Evolutionary conservation across 345 rosid species (phyloP).

Genomic region (Dipteronia sinensis): DNA sequence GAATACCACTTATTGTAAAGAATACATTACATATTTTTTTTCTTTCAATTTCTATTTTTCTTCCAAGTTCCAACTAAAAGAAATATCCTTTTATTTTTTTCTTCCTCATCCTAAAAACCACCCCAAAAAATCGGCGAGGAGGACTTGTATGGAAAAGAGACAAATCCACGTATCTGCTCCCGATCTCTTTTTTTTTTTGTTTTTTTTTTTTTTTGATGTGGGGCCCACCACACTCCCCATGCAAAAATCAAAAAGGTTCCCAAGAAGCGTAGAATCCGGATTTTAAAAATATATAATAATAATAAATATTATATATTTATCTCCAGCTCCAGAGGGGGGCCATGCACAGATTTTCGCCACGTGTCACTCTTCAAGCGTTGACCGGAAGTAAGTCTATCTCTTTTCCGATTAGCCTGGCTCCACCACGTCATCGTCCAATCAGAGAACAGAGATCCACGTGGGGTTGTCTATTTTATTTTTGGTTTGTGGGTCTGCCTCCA

Average conservation of each 20-base stretch:
- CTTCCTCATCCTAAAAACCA: too few species aligned
- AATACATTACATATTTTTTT: too few species aligned
- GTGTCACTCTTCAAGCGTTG: constrained; percentile 19
- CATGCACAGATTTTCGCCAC: neutral
- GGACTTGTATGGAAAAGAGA: neutral
- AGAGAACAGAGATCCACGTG: constrained; percentile 22
- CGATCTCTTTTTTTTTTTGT: too few species aligned
- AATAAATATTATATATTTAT: neutral
- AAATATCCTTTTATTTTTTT: too few species aligned
- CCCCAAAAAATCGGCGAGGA: constrained; percentile 11
- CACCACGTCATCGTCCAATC: neutral
- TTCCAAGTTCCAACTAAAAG: too few species aligned
- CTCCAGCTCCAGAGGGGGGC: constrained; percentile 15
- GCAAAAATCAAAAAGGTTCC: constrained; percentile 1
- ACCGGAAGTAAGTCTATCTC: neutral
- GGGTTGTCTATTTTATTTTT: neutral
- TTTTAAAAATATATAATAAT: neutral
- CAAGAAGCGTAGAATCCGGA: constrained; percentile 17
- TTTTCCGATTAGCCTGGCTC: neutral
- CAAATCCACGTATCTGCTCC: constrained; percentile 12
- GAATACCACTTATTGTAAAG: too few species aligned
- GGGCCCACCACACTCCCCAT: constrained; percentile 19
- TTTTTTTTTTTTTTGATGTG: too few species aligned
- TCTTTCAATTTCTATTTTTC: too few species aligned
- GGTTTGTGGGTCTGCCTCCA: neutral